These are phyloP conservation scores for Cicer arietinum DNA, from an alignment of 306 rosid genomes.

Conservation along the genomic window DNA sequence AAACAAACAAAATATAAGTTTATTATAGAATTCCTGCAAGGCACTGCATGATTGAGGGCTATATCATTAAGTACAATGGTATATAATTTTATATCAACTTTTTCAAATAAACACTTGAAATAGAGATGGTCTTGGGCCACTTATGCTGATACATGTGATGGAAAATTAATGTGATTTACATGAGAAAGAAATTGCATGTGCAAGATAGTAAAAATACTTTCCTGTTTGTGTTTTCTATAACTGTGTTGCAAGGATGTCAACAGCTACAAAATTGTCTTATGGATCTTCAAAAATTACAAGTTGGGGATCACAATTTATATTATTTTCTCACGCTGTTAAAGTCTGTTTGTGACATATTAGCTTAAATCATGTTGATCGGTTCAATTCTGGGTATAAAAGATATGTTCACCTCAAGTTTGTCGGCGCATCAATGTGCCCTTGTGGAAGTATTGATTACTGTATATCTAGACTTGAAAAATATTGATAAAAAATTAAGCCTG, in stretches of 20 bases:
- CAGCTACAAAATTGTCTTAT: slow-evolving; percentile 19
- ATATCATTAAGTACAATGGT: background rate
- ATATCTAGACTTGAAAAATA: slow-evolving; percentile 14
- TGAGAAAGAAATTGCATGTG: slow-evolving; percentile 19
- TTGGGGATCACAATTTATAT: slow-evolving; percentile 3
- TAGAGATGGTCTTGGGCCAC: background rate
- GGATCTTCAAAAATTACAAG: background rate
- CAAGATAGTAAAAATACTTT: slow-evolving; percentile 25
- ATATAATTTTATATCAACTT: slow-evolving; percentile 9
- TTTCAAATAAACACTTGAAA: slow-evolving; percentile 32
- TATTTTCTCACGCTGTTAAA: background rate
- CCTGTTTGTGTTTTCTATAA: slow-evolving; percentile 1
- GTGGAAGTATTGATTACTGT: slow-evolving; percentile 28
- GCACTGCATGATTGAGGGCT: slow-evolving; percentile 21
- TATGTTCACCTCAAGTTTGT: slow-evolving; percentile 21
- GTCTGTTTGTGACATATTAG: slow-evolving; percentile 3
- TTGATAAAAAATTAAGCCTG: slow-evolving; percentile 4
- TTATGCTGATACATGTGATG: slow-evolving; percentile 32
- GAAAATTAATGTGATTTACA: slow-evolving; percentile 11
- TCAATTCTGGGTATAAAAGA: slow-evolving; percentile 13
- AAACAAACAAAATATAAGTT: slow-evolving; percentile 38
- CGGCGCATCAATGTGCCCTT: background rate
- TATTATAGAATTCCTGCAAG: slow-evolving; percentile 30
- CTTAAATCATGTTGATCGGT: slow-evolving; percentile 23
- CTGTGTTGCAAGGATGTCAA: background rate